Evolutionary conservation across 2,329 filamentous ascomycete genomes (phyloP).

Genomic region (Colletotrichum endophyticum): DNA sequence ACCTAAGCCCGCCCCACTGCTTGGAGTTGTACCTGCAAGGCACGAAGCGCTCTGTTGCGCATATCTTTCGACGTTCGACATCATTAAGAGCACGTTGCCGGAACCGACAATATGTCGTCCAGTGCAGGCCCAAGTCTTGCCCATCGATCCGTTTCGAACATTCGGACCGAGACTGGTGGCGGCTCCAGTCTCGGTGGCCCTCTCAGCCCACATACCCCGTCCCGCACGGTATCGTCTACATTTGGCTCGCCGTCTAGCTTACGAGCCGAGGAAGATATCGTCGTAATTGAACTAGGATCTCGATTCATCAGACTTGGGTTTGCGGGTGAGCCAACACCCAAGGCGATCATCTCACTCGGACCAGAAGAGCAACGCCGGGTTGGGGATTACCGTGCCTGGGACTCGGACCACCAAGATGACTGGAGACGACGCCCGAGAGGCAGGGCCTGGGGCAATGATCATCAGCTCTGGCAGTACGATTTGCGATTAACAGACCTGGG

Average conservation of each 20-base stretch:
- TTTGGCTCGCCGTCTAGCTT: conserved; percentile 66
- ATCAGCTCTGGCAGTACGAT: conserved; percentile 82
- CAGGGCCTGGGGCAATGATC: conserved; percentile 64
- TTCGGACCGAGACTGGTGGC: conserved; percentile 49
- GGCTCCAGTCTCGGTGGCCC: conserved; percentile 32
- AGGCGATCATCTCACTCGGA: conserved; percentile 71
- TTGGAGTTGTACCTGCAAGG: not conserved
- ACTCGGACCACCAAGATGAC: conserved; percentile 53
- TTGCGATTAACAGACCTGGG: conserved; percentile 76
- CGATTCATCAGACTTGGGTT: conserved; percentile 83
- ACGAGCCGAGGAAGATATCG: conserved; percentile 79
- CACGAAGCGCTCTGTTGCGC: not conserved
- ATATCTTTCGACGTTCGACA: not conserved
- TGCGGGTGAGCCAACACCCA: conserved; percentile 81
- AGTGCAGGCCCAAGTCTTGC: conserved; percentile 49
- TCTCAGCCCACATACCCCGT: conserved; percentile 66
- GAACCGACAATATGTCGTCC: conserved; percentile 32
- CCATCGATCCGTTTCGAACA: conserved; percentile 64
- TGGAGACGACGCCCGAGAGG: conserved; percentile 51
- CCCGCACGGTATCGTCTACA: conserved; percentile 56
- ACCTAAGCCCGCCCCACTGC: not conserved
- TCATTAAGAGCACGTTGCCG: not conserved
- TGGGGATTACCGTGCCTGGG: conserved; percentile 82
- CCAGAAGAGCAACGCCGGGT: conserved; percentile 78
- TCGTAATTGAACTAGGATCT: conserved; percentile 84